Conservation (phyloP, 2,329 filamentous ascomycete species). For the Phyllosticta citribraziliensis region DNA sequence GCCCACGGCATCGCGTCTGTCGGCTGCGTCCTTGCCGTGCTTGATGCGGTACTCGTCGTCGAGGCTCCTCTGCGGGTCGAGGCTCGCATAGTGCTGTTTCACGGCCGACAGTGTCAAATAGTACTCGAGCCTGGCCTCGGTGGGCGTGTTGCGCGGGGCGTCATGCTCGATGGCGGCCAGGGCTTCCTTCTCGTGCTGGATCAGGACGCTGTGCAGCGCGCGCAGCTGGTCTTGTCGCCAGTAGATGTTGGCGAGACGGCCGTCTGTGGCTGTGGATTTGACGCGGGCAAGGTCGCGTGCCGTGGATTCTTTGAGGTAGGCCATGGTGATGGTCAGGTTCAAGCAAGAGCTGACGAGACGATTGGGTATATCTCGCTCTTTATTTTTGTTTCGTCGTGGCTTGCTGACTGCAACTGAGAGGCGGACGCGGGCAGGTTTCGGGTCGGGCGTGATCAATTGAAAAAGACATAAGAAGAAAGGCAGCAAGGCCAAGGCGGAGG, state of each 20-base stretch:
- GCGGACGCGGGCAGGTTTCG: not conserved
- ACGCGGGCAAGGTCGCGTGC: conserved; percentile 22
- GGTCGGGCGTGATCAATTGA: not conserved
- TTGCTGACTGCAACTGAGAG: not conserved
- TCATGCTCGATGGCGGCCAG: conserved; percentile 34
- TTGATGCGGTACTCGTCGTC: conserved; percentile 35
- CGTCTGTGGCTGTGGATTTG: conserved; percentile 35
- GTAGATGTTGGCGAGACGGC: conserved; percentile 35
- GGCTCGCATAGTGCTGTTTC: conserved; percentile 28
- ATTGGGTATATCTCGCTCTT: not conserved
- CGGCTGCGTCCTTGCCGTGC: conserved; percentile 29
- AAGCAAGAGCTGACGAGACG: too few relatives aligned
- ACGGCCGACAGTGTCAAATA: conserved; percentile 31
- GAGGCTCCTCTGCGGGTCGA: conserved; percentile 30
- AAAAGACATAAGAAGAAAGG: not conserved
- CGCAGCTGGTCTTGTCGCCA: conserved; percentile 39
- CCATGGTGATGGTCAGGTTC: conserved; percentile 3
- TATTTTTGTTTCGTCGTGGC: not conserved
- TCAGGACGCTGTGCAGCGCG: conserved; percentile 31
- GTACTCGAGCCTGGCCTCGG: conserved; percentile 35
- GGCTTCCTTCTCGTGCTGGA: conserved; percentile 26
- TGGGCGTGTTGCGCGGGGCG: conserved; percentile 19
- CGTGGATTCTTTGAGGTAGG: conserved; percentile 18
- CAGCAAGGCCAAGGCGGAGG: not conserved
- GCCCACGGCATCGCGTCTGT: conserved; percentile 28